Base-by-base conservation (phyloP, 352 stramenopile genomes). In the Phytopythium delawarense region DNA sequence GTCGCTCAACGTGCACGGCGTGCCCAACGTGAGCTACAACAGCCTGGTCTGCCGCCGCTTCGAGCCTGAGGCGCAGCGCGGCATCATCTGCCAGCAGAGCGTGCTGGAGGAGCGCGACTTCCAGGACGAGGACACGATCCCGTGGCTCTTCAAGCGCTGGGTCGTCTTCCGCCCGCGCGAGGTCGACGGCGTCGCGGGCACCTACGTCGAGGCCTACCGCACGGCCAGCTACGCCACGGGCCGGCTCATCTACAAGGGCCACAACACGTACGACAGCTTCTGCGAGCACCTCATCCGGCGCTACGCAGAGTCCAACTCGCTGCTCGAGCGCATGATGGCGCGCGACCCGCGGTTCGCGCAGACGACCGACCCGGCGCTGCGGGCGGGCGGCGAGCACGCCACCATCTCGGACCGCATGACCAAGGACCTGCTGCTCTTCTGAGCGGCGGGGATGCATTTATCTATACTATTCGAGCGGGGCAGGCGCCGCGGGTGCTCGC, bases 231-330 rank as follows among this genome's bases (percentile, higher is more conserved):
- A 94, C 63, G 86, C 86, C 11, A 92, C 86, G 1, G 86, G 86
- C 2, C 66, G 82, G 23, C 81, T 87, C 61, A 91, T 94, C 66
- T 94, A 94, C 81, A 92, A 92, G 70, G 86, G 92, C 50, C 85
- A 92, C 75, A 92, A 92, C 65, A 91, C 81, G 67, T 94, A 94
- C 75, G 86, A 94, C 70, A 92, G 84, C 66, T 94, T 94, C 63
- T 94, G 86, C 66, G 86, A 94, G 67, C 86, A 94, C 70, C 61
- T 94, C 55, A 94, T 94, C 70, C 81, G 86, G 56, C 81, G 86
- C 40, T 94, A 94, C 58, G 83, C 86, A 48, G 86, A 94, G 71
- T 92, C 80, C 11, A 94, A 94, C 62, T 75, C 79, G 59, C 69
- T 94, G 48, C 67, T 94, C 40, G 86, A 94, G 64, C 70, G 79